Base-by-base conservation (phyloP, 768 basidiomycete genomes). In the Cantharellus cinnabarinus region DNA sequence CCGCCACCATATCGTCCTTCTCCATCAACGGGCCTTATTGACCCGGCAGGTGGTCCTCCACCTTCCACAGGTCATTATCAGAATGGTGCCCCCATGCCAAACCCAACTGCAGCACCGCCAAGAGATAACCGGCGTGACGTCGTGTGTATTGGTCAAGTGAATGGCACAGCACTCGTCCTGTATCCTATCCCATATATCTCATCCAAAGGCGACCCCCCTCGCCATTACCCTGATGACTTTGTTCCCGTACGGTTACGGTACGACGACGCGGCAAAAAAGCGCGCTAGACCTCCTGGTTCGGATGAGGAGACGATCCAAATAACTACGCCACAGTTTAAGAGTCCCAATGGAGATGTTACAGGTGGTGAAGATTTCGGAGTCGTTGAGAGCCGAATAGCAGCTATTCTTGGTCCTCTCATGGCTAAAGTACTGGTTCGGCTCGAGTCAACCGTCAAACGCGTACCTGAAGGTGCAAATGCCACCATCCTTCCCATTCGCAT, bases 121-220 rank as follows among this genome's bases (percentile, higher is more conserved):
- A 41, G 29, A 41, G 15, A 62, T 57, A 54, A 41, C 20, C 62
- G 61, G 3, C 61, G 59, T 41, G 61, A 62, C 50, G 61, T 62
- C 14, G 80, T 93, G 57, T 93, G 90, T 68, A 89, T 93, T 54
- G 89, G 89, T 1, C 83, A 86, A 60, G 74, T 93, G 41, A 74
- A 75, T n/a, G 82, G 82, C 20, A 87, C 84, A 15, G 89, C 87
- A 10, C 77, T 93, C 37, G 80, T 93, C 41, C 74, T 90, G n/a
- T 87, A 89, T 68, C 88, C 85, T 4, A 77, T 85, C 15, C 66
- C 76, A 38, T 90, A 88, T 68, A 70, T 90, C 41, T 58, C 4
- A 54, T 61, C 54, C 66, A 63, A 67, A 50, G 80, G 81, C 37
- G 64, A 70, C 4, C 20, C 20, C 20, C 20, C 20, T 29, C 20